phyloP scores from a whole-genome alignment of 495 filamentous ascomycete species.

The Penicillium canescens region DNA sequence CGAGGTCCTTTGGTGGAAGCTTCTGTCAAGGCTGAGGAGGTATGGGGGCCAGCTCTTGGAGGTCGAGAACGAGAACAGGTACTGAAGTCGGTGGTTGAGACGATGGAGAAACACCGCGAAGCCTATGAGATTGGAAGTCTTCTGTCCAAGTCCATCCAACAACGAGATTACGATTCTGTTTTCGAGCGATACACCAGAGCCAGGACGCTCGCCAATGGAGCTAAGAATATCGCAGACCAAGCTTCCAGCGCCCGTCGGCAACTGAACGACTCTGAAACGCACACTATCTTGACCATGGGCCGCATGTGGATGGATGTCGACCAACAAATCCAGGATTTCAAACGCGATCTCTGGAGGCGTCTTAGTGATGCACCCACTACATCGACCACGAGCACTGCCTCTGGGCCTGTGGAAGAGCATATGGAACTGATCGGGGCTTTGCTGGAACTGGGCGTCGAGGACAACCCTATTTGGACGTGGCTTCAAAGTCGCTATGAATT shows the following conservation, averaged over 20 bases:
- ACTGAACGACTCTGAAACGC: slow-evolving; percentile 72
- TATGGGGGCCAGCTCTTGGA: slow-evolving; percentile 92
- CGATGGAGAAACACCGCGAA: slow-evolving; percentile 75
- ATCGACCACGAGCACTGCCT: slow-evolving; percentile 38
- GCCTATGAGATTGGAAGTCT: slow-evolving; percentile 76
- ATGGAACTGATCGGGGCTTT: slow-evolving; percentile 87
- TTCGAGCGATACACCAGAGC: slow-evolving; percentile 85
- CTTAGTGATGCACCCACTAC: slow-evolving; percentile 60
- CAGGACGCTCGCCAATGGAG: slow-evolving; percentile 70
- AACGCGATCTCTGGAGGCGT: slow-evolving; percentile 82
- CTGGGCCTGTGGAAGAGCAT: slow-evolving; percentile 68
- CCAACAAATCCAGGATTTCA: slow-evolving; percentile 79
- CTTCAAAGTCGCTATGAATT: slow-evolving; percentile 84
- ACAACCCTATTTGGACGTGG: slow-evolving; percentile 97
- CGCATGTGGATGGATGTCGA: slow-evolving; percentile 95
- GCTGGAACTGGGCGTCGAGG: slow-evolving; percentile 86
- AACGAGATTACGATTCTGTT: slow-evolving; percentile 82
- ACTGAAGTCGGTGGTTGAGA: slow-evolving; percentile 69
- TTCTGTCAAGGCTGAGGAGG: slow-evolving; percentile 89
- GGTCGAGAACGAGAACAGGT: slow-evolving; percentile 89
- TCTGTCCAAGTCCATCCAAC: slow-evolving; percentile 82
- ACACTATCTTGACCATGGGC: slow-evolving; percentile 82
- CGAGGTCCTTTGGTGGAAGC: slow-evolving; percentile 84
- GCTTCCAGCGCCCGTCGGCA: slow-evolving; percentile 44
- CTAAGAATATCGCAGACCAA: slow-evolving; percentile 59